phyloP scores from a whole-genome alignment of 257 asterid species.

The Forsythia suspensa region DNA sequence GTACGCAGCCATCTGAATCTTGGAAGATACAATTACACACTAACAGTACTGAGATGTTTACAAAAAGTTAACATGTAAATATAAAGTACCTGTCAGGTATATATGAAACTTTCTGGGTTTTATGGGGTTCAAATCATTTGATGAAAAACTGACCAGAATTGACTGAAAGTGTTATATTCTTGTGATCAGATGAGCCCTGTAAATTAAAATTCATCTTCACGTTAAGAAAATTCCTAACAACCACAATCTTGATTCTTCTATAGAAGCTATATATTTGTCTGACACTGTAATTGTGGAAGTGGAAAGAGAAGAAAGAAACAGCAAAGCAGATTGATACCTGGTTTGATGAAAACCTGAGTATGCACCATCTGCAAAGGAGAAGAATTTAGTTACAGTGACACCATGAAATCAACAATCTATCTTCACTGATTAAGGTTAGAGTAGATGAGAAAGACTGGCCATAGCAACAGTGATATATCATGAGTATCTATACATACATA shows the following conservation, averaged over 20 bases:
- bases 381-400: constrained; percentile 3
- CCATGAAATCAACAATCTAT: background rate
- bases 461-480: background rate
- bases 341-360: constrained; percentile 10
- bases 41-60: background rate
- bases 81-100: background rate
- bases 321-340: constrained; percentile 9
- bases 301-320: background rate
- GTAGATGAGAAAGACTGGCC: background rate
- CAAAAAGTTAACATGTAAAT: background rate
- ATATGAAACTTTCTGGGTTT: background rate
- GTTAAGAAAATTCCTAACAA: too few species aligned
- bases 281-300: too few species aligned
- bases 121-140: background rate
- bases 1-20: constrained; percentile 21
- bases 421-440: too few species aligned
- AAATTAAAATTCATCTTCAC: background rate
- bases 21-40: background rate
- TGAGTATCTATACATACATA: background rate
- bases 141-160: background rate
- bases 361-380: constrained; percentile 29
- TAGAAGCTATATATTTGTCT: too few species aligned
- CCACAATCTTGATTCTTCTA: background rate
- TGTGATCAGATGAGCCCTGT: constrained; percentile 28
- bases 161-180: background rate